Evolutionary conservation across 2,329 filamentous ascomycete genomes (phyloP), one percentile per base, ranked within the genome.

Genomic region (Lachnum nothofagi): DNA sequence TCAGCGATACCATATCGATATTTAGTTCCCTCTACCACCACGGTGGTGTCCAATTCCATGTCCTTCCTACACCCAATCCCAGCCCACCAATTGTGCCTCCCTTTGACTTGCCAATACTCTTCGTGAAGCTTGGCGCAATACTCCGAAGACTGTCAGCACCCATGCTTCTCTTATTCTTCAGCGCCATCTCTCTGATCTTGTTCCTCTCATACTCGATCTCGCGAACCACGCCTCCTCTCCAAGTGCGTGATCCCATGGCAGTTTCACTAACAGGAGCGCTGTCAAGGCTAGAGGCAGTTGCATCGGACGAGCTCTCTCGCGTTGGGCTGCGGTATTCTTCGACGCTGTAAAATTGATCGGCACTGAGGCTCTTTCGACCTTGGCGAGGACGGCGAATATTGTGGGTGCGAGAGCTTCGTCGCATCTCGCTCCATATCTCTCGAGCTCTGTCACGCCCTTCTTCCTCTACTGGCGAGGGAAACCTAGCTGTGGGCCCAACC

Each of bases 381-480:
- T 59, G 50, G 7, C 44, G 51, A 38, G 48, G 43, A n/a, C 48
- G 38, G 16, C 40, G 38, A n/a, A 27, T 27, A 27, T 27, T 27
- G 25, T 27, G 25, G 25, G 55, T 47, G 8, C 59, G 56, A n/a
- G 62, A 65, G 19, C 31, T 52, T 3, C 51, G 52, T 19, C 62
- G 58, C 60, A 66, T 64, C 34, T 63, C 54, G 20, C 52, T 57
- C 63, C 63, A 65, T 9, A 66, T 65, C 37, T 62, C 60, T 14
- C 61, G 54, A 25, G 63, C 63, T 34, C 61, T 63, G 44, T 66
- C 64, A 19, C 53, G 7, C 24, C 31, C 37, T 5, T 34, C 41
- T 16, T 25, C 37, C 5, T 27, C 22, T 22, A 19, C n/a, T 22
- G 38, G 38, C 6, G 33, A 33, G n/a, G 44, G 37, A 16, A 42